These are phyloP conservation scores for Eucalyptus grandis DNA, from an alignment of 345 rosid species.

Conservation along the genomic window DNA sequence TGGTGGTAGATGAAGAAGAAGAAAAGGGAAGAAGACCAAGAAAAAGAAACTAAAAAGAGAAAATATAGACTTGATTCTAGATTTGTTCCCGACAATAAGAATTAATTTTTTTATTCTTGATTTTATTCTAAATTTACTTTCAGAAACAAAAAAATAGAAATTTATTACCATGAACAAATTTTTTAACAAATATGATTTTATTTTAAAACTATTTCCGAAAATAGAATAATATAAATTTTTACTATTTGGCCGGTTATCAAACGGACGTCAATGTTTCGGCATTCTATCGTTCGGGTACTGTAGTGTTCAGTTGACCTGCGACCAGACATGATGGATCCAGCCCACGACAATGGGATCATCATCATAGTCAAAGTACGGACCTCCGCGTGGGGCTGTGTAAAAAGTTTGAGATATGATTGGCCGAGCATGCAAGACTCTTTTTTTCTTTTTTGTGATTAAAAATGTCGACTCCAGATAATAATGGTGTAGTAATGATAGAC, in stretches of 20 bases:
- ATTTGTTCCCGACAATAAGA: rapidly evolving
- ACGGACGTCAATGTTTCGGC: rapidly evolving
- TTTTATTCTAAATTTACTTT: rapidly evolving
- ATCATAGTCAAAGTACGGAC: background rate
- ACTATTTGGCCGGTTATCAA: no score
- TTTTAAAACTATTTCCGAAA: rapidly evolving
- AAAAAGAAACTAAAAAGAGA: no score
- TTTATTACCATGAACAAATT: rapidly evolving
- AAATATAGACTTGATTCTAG: no score
- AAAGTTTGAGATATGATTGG: background rate
- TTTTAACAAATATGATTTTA: no score
- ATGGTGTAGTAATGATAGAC: background rate
- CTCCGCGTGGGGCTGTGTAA: background rate
- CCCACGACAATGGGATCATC: background rate
- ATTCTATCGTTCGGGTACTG: no score
- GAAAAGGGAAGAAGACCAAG: no score
- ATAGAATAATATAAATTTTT: rapidly evolving
- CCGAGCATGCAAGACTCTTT: background rate
- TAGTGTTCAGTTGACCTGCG: background rate
- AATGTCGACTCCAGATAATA: background rate
- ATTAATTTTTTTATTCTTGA: no score
- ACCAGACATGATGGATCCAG: background rate
- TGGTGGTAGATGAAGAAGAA: no score
- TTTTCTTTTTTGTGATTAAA: no score
- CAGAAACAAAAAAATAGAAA: rapidly evolving